Evolutionary conservation across 371 early-diverging fungal species (phyloP), one percentile per base, ranked within the genome.

Genomic region (Mortierella sp.): DNA sequence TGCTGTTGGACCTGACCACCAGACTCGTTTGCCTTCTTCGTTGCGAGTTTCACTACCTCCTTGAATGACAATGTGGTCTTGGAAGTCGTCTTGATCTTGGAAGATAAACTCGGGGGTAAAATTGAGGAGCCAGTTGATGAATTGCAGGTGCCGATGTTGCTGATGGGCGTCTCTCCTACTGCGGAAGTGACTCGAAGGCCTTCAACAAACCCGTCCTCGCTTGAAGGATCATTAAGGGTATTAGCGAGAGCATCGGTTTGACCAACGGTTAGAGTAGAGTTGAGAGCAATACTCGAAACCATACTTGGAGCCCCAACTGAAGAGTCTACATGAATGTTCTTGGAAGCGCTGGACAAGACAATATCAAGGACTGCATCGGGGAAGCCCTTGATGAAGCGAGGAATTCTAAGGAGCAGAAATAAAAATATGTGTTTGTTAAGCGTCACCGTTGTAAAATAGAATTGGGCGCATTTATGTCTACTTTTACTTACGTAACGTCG

Each of bases 1-100:
- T 54, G 24, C 24, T 19, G 54, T 54, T 54, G 54, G 24, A 54
- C 3, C 24, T 24, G 24, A 54, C 54, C 54, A 54, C 11, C 48
- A 45, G 72, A 26, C 45, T 71, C 72, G n/a, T 45, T 42, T 48
- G 72, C 72, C 72, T 45, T 71, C 28, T 45, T 71, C 28, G 72
- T 26, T 48, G 72, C 48, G 26, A 6, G 72, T 26, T 19, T 71
- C n/a, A 45, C 48, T 26, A 47, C 45, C 48, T 71, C n/a, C 48
- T n/a, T 19, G 14, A 71, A 71, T 45, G 54, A 54, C 54, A 28
- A 19, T 48, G 72, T n/a, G 28, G 68, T 1, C 54, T 54, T 54
- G 21, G 54, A 54, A 54, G 54, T 2, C 54, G 54, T 54, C 54
- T 54, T 21, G 21, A 21, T 24, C 54, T 24, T 8, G 54, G 54